Base-by-base conservation (phyloP, 2,329 filamentous ascomycete genomes). In the Sporothrix luriei region DNA sequence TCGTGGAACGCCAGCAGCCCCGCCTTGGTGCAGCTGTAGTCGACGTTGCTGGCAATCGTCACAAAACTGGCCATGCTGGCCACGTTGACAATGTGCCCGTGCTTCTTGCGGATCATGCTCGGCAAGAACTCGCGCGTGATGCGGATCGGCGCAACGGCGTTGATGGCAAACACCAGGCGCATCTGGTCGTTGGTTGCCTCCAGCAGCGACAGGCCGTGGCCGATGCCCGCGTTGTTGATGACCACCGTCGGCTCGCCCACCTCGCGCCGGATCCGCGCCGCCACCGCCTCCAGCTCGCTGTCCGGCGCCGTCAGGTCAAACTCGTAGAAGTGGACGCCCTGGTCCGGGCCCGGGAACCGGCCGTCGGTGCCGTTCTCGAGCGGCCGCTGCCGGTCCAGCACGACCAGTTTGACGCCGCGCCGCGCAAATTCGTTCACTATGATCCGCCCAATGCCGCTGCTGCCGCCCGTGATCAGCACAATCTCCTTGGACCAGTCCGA, bases 51-150 rank as follows among this genome's bases (percentile, higher is more conserved):
- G 3, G 90, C 86, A 0, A 87, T 84, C 1, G 84, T 81, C 9
- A 87, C 73, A 79, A 86, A 91, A 14, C 85, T 84, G 0, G 90
- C 89, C 64, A 87, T 82, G 1, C 85, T 88, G 16, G 90, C 87
- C 26, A 93, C 84, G 0, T 88, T 92, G 26, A 92, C 88, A 52
- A 93, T 78, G 83, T 91, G 91, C 71, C 91, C 90, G 79, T 93
- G 90, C 79, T 92, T 88, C 14, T 76, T 76, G 9, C 78, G 76
- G 66, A 90, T 78, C 84, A 93, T 90, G 73, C 80, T 76, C 0
- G 90, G 90, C 1, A 93, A 80, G 78, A 92, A 92, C 70, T 88
- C 84, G 75, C 87, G 85, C 24, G 69, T 46, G n/a, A 71, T 82
- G 84, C 88, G 81, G 87, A 91, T 14, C 78, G 90, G 90, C 2